Percentiles rank a stretch among this genome's conserved stretches.
These are phyloP conservation scores for Cytospora chrysosperma DNA, from an alignment of 2,329 filamentous ascomycete genomes.

Conservation along the genomic window DNA sequence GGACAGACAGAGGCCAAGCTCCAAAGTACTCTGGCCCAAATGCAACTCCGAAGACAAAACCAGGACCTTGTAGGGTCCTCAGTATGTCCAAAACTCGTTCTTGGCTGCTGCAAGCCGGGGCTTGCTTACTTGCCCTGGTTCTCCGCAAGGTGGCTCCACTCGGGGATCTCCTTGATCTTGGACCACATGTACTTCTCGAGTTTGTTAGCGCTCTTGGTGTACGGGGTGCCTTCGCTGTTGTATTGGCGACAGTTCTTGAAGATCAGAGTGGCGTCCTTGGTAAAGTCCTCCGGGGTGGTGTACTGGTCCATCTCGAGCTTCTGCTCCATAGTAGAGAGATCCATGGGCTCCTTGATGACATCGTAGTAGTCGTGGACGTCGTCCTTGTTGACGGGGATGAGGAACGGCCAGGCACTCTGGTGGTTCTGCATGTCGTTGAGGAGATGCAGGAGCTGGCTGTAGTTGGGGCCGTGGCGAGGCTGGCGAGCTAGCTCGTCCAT, in stretches of 20 bases:
- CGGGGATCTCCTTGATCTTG: slow-evolving; percentile 85
- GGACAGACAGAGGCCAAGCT: not conserved
- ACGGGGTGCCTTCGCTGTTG: slow-evolving; percentile 92
- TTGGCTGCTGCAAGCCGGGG: not conserved
- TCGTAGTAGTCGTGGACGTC: slow-evolving; percentile 99
- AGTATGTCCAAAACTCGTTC: not conserved
- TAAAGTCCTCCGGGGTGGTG: slow-evolving; percentile 86
- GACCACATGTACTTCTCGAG: slow-evolving; percentile 94
- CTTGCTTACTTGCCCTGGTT: slow-evolving; percentile 13
- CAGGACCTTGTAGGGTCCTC: not conserved
- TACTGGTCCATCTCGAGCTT: slow-evolving; percentile 95
- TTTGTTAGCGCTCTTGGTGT: slow-evolving; percentile 92
- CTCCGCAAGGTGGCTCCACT: slow-evolving; percentile 71
- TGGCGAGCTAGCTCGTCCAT: slow-evolving; percentile 97
- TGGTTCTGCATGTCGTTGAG: slow-evolving; percentile 96
- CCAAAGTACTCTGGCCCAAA: not conserved
- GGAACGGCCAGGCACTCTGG: slow-evolving; percentile 89
- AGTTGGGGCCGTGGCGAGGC: slow-evolving; percentile 93
- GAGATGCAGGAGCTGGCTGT: slow-evolving; percentile 88
- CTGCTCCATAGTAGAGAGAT: slow-evolving; percentile 90
- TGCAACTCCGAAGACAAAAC: not conserved
- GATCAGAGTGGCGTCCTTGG: slow-evolving; percentile 82
- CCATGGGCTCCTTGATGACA: slow-evolving; percentile 98
- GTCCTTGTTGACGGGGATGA: slow-evolving; percentile 88
- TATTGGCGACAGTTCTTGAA: slow-evolving; percentile 95